Conservation (phyloP, 345 rosid genomes). For the Citrus inodora region DNA sequence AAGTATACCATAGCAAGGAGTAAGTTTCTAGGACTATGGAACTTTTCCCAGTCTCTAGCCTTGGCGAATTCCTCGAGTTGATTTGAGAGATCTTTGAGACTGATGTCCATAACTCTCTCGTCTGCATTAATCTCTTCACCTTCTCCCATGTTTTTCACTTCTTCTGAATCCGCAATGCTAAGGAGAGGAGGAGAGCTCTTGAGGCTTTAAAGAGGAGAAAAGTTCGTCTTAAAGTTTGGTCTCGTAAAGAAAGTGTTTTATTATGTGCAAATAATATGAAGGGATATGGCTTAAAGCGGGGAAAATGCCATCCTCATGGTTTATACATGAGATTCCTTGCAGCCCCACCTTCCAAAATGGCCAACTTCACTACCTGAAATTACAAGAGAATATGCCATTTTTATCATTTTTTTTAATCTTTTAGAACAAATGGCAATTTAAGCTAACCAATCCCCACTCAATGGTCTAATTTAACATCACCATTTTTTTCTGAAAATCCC, state of each 20-base stretch:
- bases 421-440: neutral
- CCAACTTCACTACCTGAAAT: slow-evolving; percentile 19
- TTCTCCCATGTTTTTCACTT: slow-evolving; percentile 21
- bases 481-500: neutral
- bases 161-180: neutral
- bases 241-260: neutral
- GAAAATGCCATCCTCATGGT: slow-evolving; percentile 24
- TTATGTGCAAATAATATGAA: neutral
- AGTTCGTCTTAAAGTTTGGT: neutral
- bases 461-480: neutral
- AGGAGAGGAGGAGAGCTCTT: slow-evolving; percentile 14
- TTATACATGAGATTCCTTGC: slow-evolving; percentile 26
- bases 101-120: slow-evolving; percentile 28
- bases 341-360: slow-evolving; percentile 28
- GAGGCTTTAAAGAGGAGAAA: slow-evolving; percentile 5
- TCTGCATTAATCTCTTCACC: slow-evolving; percentile 14
- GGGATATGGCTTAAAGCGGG: neutral
- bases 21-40: slow-evolving; percentile 46
- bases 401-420: slow-evolving; percentile 6
- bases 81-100: slow-evolving; percentile 41
- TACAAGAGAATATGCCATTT: slow-evolving; percentile 23
- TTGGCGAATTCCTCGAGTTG: slow-evolving; percentile 42
- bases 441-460: neutral
- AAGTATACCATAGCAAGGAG: slow-evolving; percentile 49
- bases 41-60: slow-evolving; percentile 47